Evolutionary conservation across 208 protist species (phyloP), one percentile per base, ranked within the genome.

Genomic region (Trypanosoma mega): DNA sequence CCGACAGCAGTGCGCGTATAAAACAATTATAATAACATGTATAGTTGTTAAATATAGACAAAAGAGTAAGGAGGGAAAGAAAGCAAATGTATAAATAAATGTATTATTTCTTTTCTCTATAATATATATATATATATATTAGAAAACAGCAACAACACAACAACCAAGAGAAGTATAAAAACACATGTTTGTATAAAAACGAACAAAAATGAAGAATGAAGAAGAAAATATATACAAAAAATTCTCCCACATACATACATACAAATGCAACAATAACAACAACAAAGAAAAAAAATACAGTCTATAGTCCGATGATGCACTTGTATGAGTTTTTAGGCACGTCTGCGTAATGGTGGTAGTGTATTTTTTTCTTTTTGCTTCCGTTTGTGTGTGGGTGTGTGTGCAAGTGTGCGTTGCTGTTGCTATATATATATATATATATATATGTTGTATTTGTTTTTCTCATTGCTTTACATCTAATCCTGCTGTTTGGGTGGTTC

Each of bases 401-500:
- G n/a, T n/a, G n/a, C n/a, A n/a, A n/a, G n/a, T n/a, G n/a, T n/a
- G n/a, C n/a, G n/a, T n/a, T n/a, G n/a, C n/a, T n/a, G n/a, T n/a
- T n/a, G n/a, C n/a, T n/a, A n/a, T n/a, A n/a, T n/a, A n/a, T n/a
- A n/a, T n/a, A 14, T 9, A 70, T 11, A 44, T 12, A 53, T 9
- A 50, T 14, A 51, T 6, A 50, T 37, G 41, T 57, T 11, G 9
- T 11, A 47, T 39, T 11, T 21, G 21, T 27, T 16, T 21, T 7
- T 27, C 49, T 57, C 9, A 44, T 21, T 39, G 7, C 51, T 46
- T 47, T 57, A 21, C 26, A 64, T 54, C 16, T 61, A 34, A 23
- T 29, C 20, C 29, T 52, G 21, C 20, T 29, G 48, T 31, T 31
- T 54, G 23, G 80, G 60, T 9, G 58, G 74, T 0, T 84, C 75